Evolutionary conservation across 441 rosid species (phyloP).

Genomic region (Eutrema salsugineum): DNA sequence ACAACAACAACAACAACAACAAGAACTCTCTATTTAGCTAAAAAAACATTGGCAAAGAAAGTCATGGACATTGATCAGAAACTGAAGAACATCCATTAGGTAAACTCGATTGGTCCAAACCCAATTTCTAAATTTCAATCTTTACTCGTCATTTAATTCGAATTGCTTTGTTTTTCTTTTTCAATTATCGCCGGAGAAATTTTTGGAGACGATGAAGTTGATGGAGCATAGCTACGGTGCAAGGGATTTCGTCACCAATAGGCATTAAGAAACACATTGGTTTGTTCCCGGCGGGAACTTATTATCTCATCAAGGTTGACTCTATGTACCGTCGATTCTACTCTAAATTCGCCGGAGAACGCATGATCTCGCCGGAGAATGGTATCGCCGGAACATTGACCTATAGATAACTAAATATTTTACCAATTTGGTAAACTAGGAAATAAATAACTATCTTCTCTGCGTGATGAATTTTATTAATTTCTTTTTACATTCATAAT

Average conservation of each 20-base stretch:
- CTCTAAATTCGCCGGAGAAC: neutral
- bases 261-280: neutral
- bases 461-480: too few relatives aligned
- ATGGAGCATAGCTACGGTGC: neutral
- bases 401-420: neutral
- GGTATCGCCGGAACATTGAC: neutral
- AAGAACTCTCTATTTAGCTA: too few relatives aligned
- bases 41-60: too few relatives aligned
- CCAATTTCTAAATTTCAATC: too few relatives aligned
- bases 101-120: too few relatives aligned
- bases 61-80: too few relatives aligned
- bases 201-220: neutral
- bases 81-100: too few relatives aligned
- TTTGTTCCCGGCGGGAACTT: neutral
- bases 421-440: neutral
- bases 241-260: neutral
- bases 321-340: neutral
- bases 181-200: neutral
- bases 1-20: too few relatives aligned
- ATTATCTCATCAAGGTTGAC: neutral
- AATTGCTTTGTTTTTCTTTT: neutral
- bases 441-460: neutral
- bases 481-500: too few relatives aligned
- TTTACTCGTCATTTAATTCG: too few relatives aligned
- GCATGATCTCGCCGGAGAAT: neutral